These are phyloP conservation scores for Aegilops bicornis DNA, from an alignment of 176 grass and related monocot genomes.

Conservation along the genomic window DNA sequence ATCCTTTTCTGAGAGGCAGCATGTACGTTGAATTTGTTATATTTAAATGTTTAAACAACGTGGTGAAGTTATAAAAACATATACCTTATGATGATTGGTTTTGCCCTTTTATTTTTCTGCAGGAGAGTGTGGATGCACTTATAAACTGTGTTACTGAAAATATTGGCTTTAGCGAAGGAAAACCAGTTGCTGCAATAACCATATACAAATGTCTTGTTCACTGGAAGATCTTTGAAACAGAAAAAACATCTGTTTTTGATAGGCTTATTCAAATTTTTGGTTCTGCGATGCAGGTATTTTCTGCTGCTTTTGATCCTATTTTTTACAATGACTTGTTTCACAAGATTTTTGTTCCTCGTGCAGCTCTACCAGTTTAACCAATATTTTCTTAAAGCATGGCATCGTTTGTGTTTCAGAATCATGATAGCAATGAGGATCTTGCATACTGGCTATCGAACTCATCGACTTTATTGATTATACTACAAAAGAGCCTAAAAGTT, in stretches of 20 bases:
- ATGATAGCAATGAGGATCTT: slow-evolving; percentile 77
- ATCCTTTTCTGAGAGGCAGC: slow-evolving; percentile 79
- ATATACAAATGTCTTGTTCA: slow-evolving; percentile 96
- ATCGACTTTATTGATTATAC: slow-evolving; percentile 80
- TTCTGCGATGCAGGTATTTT: slow-evolving; percentile 77
- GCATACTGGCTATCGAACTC: slow-evolving; percentile 95
- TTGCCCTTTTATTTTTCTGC: slow-evolving; percentile 29
- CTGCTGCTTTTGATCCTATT: slow-evolving; percentile 8
- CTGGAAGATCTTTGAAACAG: slow-evolving; percentile 93
- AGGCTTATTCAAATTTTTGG: slow-evolving; percentile 84
- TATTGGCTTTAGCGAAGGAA: slow-evolving; percentile 80
- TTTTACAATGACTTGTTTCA: not conserved
- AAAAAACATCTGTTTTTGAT: slow-evolving; percentile 91
- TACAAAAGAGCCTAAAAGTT: slow-evolving; percentile 88
- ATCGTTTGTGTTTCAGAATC: slow-evolving; percentile 47
- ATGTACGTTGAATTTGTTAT: slow-evolving; percentile 47
- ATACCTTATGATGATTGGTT: slow-evolving; percentile 25
- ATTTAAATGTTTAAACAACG: slow-evolving; percentile 23
- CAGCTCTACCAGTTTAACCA: slow-evolving; percentile 7
- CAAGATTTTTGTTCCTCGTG: slow-evolving; percentile 1
- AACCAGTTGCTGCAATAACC: slow-evolving; percentile 78
- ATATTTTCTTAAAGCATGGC: not conserved
- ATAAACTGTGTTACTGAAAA: slow-evolving; percentile 72
- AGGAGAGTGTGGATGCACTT: slow-evolving; percentile 86
- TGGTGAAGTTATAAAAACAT: slow-evolving; percentile 7